Evolutionary conservation across 2,329 filamentous ascomycete species (phyloP), one percentile per base, ranked within the genome.

Genomic region (Triangularia setosa): DNA sequence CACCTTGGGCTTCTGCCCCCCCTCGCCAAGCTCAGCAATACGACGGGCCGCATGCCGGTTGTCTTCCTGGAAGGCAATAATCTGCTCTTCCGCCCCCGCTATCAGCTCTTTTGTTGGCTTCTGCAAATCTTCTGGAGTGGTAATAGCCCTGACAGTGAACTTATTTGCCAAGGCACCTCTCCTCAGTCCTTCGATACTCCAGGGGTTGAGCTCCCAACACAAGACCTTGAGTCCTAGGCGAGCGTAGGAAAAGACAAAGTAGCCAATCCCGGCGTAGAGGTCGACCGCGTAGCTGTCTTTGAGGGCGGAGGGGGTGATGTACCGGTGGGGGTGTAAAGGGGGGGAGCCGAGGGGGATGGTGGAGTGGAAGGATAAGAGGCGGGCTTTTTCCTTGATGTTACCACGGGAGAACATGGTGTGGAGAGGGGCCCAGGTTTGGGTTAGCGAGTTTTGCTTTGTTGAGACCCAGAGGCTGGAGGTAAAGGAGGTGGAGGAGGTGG

Each of bases 351-450:
- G 55, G 14, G 55, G 27, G 60, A n/a, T 16, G 21, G 28, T 14
- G 35, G 65, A 35, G 64, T 78, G 78, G 69, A 87, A 87, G 0
- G 72, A 74, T 4, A 96, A 76, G 1, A 97, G 77, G 12, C 94
- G 82, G 0, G 90, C 87, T 75, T 97, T 98, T 77, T 98, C 94
- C 59, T 88, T 90, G 65, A 97, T 81, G 75, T 97, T 98, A 3
- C 94, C 93, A 1, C 93, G 85, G 67, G 90, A 93, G 75, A 98
- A 98, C 93, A 97, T 97, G 25, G 93, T 96, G 82, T 92, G 93
- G 0, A 88, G 78, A 14, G 94, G 94, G 0, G 93, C 90, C 93
- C 93, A 98, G 1, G 84, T 88, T 78, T 98, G 94, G 35, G 80
- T 77, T 64, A 98, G 90, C 2, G 89, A 90, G 72, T 92, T 91